Base-by-base conservation (phyloP, 768 basidiomycete genomes). In the Phylloporus sp. region DNA sequence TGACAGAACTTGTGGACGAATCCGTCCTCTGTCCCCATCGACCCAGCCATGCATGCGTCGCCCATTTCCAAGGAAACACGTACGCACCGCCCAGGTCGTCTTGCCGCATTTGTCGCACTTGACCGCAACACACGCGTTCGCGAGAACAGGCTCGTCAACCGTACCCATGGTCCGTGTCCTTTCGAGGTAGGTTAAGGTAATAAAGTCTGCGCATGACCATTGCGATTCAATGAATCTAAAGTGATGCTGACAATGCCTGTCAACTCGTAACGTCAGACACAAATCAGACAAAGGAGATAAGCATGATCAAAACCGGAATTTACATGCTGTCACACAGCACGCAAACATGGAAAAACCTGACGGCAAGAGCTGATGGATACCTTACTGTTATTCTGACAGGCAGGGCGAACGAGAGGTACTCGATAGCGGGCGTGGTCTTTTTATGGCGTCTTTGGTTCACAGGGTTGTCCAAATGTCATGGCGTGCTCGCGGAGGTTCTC, bases 31-130 rank as follows among this genome's bases (percentile, higher is more conserved):
- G 42, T 52, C 38, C 43, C 49, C 50, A 47, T 52, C 47, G 40
- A 41, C 48, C 22, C 36, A 46, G 21, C 42, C 35, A 49, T 52
- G 48, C 48, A 56, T 56, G 53, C 34, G 35, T 46, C 56, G 32
- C 59, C 28, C 46, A 57, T 62, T 58, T 38, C 50, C 58, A 68
- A 60, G 55, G 54, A 39, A 57, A 57, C 54, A 59, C 38, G 50
- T 44, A 65, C 75, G 59, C 61, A 86, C 86, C 70, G 61, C 71
- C 86, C 86, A 88, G 17, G 81, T 86, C 21, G 69, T 79, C 73
- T 86, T 87, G 40, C 74, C 74, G 63, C 86, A 88, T 48, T 64
- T 69, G 42, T 63, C 65, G 67, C 86, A 88, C 48, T 72, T 71
- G 48, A 82, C 80, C 50, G 65, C 54, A 61, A 65, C 75, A 69